A percentile compares a stretch with the other conserved stretches of the same genome.
Evolutionary conservation across 164 flowering plant genomes (phyloP).

Genomic region (Hamamelis virginiana): DNA sequence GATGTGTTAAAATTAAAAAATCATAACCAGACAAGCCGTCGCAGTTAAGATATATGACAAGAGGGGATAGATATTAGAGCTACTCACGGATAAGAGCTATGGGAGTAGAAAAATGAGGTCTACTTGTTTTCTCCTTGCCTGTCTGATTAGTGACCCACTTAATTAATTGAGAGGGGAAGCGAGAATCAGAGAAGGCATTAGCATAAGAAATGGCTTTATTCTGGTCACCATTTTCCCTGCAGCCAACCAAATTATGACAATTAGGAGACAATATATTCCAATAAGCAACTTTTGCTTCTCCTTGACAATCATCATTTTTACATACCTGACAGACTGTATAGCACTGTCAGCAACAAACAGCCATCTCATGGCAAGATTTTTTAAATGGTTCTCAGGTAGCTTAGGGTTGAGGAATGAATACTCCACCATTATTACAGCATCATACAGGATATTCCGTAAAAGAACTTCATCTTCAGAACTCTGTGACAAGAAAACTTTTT

Average conservation of each 20-base stretch:
- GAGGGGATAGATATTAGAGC: slow-evolving; percentile 1
- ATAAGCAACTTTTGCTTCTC: background rate
- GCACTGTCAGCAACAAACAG: slow-evolving; percentile 38
- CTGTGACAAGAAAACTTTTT: slow-evolving; percentile 20
- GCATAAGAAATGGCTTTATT: slow-evolving; percentile 21
- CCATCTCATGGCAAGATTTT: slow-evolving; percentile 35
- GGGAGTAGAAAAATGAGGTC: slow-evolving; percentile 29
- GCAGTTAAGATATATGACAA: background rate
- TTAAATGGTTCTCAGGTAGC: slow-evolving; percentile 18
- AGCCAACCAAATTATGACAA: background rate
- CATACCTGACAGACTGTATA: slow-evolving; percentile 36
- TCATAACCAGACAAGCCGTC: slow-evolving; percentile 1
- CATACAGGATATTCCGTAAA: slow-evolving; percentile 33
- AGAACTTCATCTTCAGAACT: slow-evolving; percentile 34
- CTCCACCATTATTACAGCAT: slow-evolving; percentile 35
- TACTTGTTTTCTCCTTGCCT: slow-evolving; percentile 10
- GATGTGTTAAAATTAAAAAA: background rate
- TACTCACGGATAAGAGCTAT: slow-evolving; percentile 41
- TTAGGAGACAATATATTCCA: background rate
- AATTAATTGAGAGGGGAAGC: slow-evolving; percentile 28
- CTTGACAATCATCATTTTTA: background rate
- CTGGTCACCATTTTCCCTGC: slow-evolving; percentile 35
- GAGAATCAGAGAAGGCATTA: slow-evolving; percentile 33
- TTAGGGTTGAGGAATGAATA: slow-evolving; percentile 26
- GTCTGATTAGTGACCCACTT: slow-evolving; percentile 32